phyloP scores from a whole-genome alignment of 2,329 filamentous ascomycete genomes.

The Colletotrichum sp. region DNA sequence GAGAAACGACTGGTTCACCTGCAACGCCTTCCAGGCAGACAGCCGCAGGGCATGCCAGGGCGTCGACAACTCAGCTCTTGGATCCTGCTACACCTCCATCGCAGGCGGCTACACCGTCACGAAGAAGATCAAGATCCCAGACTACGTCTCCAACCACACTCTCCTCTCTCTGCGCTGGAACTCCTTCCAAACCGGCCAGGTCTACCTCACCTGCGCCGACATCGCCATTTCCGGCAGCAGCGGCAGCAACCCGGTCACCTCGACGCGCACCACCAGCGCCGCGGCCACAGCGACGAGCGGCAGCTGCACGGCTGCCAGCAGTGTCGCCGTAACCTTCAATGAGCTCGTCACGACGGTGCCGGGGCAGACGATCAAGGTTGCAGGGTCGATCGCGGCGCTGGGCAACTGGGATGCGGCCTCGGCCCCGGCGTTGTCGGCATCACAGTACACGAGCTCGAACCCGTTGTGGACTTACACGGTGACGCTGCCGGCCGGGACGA shows the following conservation, averaged over 20 bases:
- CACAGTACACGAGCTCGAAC: slow-evolving; percentile 57
- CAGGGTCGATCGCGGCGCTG: slow-evolving; percentile 45
- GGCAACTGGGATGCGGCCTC: slow-evolving; percentile 37
- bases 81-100: slow-evolving; percentile 56
- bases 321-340: slow-evolving; percentile 46
- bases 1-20: slow-evolving; percentile 61
- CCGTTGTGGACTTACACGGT: slow-evolving; percentile 60
- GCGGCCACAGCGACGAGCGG: slow-evolving; percentile 21
- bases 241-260: slow-evolving; percentile 13
- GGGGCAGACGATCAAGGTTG: slow-evolving; percentile 56
- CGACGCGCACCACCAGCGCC: slow-evolving; percentile 22
- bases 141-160: slow-evolving; percentile 53
- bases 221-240: slow-evolving; percentile 44
- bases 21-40: slow-evolving; percentile 45
- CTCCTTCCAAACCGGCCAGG: slow-evolving; percentile 57
- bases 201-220: slow-evolving; percentile 59
- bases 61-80: slow-evolving; percentile 46
- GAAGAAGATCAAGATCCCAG: slow-evolving; percentile 55
- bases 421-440: slow-evolving; percentile 55
- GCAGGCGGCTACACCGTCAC: slow-evolving; percentile 58
- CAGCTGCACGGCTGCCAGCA: slow-evolving; percentile 34
- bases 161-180: slow-evolving; percentile 60
- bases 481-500: slow-evolving; percentile 54
- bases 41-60: slow-evolving; percentile 46
- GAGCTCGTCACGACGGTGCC: slow-evolving; percentile 46